Conservation (phyloP, 306 rosid species). For the Acacia confusa region DNA sequence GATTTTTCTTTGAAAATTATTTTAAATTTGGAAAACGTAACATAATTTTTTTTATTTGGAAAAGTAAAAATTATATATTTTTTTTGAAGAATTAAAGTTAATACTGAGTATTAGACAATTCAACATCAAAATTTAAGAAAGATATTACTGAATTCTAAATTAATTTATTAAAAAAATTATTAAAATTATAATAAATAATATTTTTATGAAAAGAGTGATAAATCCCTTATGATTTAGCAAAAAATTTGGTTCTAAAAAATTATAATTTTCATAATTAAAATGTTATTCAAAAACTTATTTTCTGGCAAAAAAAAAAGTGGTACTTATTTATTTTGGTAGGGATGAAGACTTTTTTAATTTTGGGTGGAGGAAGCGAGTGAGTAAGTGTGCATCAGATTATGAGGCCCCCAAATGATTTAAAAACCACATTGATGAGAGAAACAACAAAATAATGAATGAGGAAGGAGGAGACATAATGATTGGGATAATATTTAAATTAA, state of each 20-base stretch:
- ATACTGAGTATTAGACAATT: background rate
- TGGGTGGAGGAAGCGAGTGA: background rate
- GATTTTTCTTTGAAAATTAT: background rate
- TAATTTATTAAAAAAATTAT: background rate
- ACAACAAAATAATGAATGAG: conserved; percentile 70
- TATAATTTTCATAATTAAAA: background rate
- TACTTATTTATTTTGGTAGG: background rate
- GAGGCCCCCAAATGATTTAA: conserved; percentile 51
- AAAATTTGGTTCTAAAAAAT: background rate
- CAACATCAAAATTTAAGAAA: background rate
- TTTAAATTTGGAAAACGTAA: background rate
- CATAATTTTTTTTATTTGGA: background rate
- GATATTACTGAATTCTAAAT: background rate
- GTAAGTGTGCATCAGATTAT: conserved; percentile 16
- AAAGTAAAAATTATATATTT: background rate
- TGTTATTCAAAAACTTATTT: background rate
- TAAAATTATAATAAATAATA: background rate
- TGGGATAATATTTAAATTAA: conserved; percentile 35
- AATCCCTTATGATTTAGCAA: background rate
- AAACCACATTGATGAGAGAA: conserved; percentile 52
- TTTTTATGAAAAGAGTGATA: background rate
- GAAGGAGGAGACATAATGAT: conserved; percentile 68
- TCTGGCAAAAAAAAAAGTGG: too few relatives aligned
- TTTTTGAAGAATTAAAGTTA: background rate
- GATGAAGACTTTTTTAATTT: background rate